Percentiles rank a stretch among this genome's conserved stretches.
Conservation (phyloP, 352 stramenopile genomes). For the Pythium guiyangense region DNA sequence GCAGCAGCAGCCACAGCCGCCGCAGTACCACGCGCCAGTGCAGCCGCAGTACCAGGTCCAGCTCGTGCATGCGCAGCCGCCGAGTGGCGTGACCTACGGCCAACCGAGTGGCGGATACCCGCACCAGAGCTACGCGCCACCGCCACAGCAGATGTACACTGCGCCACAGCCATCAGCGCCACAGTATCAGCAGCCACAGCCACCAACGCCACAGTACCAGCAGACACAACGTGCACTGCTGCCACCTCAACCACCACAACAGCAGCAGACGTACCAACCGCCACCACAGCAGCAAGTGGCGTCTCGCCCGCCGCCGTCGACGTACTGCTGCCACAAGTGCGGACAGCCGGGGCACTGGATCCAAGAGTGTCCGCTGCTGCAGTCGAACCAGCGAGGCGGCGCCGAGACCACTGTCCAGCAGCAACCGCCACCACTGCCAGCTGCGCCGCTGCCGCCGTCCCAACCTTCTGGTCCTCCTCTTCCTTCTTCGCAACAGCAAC, state of each 20-base stretch:
- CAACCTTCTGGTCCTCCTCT: not conserved
- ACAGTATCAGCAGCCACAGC: constrained; percentile 1
- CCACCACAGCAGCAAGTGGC: constrained; percentile 18
- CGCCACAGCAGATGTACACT: constrained; percentile 4
- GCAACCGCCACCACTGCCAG: constrained; percentile 5
- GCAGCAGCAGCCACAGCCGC: not conserved
- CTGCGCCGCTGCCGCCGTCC: not conserved
- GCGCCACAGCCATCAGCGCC: constrained; percentile 4
- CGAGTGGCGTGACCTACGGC: not conserved
- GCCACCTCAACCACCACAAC: too few species aligned
- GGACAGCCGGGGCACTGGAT: constrained; percentile 77
- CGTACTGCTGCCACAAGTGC: constrained; percentile 80
- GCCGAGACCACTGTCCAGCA: too few species aligned
- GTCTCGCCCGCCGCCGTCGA: constrained; percentile 33
- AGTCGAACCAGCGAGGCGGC: constrained; percentile 12
- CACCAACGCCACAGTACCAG: not conserved
- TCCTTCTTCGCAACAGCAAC: too few species aligned
- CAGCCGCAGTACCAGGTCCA: constrained; percentile 12
- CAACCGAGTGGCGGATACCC: constrained; percentile 11
- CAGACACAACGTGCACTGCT: too few species aligned
- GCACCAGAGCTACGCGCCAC: not conserved
- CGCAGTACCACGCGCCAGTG: constrained; percentile 7
- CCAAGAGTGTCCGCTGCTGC: constrained; percentile 50
- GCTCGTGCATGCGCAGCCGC: constrained; percentile 1
- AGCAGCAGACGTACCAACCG: constrained; percentile 7